A percentile compares a stretch with the other conserved stretches of the same genome.
Conservation (phyloP, 2,329 filamentous ascomycete genomes). For the Trichocomaceae sp. region DNA sequence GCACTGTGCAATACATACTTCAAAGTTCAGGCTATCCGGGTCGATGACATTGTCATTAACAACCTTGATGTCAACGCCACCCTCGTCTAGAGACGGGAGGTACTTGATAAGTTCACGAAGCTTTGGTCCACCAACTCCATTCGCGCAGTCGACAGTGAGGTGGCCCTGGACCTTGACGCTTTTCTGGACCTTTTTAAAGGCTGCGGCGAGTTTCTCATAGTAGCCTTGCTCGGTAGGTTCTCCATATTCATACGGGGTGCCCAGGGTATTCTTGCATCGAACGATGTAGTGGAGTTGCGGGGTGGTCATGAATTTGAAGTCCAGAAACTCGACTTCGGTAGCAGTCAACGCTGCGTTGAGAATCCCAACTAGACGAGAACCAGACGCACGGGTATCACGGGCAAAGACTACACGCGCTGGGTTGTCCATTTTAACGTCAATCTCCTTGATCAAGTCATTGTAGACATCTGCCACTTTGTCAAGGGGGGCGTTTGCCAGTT, state of each 20-base stretch:
- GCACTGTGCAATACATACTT: constrained; percentile 49
- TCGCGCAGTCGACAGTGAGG: constrained; percentile 88
- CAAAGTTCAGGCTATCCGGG: constrained; percentile 80
- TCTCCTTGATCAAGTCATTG: constrained; percentile 64
- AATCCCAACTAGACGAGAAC: constrained; percentile 71
- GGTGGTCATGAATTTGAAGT: constrained; percentile 88
- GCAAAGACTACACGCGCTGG: constrained; percentile 81
- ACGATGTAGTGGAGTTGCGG: constrained; percentile 98
- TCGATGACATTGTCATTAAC: constrained; percentile 91
- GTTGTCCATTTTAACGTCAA: constrained; percentile 65
- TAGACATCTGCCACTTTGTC: constrained; percentile 74
- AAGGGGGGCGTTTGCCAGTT: constrained; percentile 74
- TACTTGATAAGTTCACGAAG: constrained; percentile 78
- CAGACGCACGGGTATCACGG: constrained; percentile 87
- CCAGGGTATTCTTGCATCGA: constrained; percentile 87
- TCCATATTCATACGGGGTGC: constrained; percentile 80
- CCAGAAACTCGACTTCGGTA: constrained; percentile 65
- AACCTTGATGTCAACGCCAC: constrained; percentile 72
- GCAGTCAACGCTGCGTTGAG: constrained; percentile 74
- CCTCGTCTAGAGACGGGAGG: constrained; percentile 60
- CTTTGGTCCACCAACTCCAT: constrained; percentile 92
- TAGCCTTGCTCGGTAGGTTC: constrained; percentile 85
- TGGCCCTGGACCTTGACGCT: constrained; percentile 66
- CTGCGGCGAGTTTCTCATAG: constrained; percentile 81
- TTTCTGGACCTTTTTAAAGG: constrained; percentile 77